Evolutionary conservation across 2,329 filamentous ascomycete species (phyloP), one percentile per base, ranked within the genome.

Genomic region (Fusarium chlamydosporum): DNA sequence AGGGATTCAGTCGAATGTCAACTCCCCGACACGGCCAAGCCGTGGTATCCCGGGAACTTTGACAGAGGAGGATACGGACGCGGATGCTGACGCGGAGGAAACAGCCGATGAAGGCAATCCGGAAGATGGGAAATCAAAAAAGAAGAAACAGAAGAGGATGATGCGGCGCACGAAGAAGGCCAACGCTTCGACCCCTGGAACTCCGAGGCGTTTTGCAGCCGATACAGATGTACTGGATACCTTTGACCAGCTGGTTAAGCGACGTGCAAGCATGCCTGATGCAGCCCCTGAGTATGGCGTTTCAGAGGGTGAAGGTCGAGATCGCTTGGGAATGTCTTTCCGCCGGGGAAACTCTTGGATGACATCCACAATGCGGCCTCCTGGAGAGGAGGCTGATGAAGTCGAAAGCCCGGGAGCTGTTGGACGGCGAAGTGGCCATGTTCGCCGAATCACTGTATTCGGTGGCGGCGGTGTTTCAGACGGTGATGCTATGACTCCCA

Each of bases 71-170:
- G 76, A 80, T 61, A 77, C 77, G 10, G 79, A 83, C 42, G 82
- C 82, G 27, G 85, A 86, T 61, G 86, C 91, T 1, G 93, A 96
- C 77, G 92, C 91, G 2, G 94, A 97, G 76, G 93, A 96, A 76
- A 97, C 93, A 43, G 92, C 90, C 0, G 93, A 94, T 53, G 94
- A 97, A 75, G 85, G 81, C 18, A 74, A 79, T n/a, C 76, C 80
- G 15, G 82, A 83, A 9, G 54, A 62, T 8, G 67, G 51, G 53
- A 74, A 79, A 29, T 72, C 79, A 3, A 86, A 85, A 65, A 83
- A 86, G 66, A 82, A 83, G 33, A 92, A 87, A 79, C 89, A 68
- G 78, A 90, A 89, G 78, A 86, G 88, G 68, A 88, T 87, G 75
- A 89, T 89, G 70, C 86, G 83, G 37, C 84, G 84, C 76, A 78